These are phyloP conservation scores for Eucommia ulmoides DNA, from an alignment of 257 asterid genomes.

Conservation along the genomic window DNA sequence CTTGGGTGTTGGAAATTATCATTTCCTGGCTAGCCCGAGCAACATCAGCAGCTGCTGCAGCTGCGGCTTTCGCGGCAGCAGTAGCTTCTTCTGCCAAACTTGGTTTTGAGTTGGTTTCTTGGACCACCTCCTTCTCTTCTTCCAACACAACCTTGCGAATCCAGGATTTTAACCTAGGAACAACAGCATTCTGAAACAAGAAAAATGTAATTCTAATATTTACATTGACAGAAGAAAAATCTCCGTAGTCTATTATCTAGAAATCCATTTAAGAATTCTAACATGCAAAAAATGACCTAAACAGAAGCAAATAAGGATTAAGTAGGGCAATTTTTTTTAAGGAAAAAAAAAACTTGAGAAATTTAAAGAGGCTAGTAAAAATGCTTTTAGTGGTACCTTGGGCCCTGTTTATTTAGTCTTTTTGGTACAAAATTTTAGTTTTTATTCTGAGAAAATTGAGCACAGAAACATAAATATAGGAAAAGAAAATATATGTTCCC, in stretches of 20 bases:
- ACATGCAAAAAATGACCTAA: neutral
- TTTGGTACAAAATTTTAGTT: no score
- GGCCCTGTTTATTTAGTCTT: no score
- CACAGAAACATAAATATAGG: no score
- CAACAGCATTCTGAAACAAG: conserved; percentile 42
- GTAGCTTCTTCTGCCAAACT: conserved; percentile 77
- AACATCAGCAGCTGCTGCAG: conserved; percentile 90
- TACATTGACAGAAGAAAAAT: no score
- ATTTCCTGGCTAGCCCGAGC: conserved; percentile 93
- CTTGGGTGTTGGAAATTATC: conserved; percentile 60
- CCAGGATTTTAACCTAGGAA: conserved; percentile 91
- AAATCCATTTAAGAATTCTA: neutral
- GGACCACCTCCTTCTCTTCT: conserved; percentile 33
- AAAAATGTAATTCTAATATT: no score
- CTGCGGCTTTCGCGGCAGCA: conserved; percentile 88
- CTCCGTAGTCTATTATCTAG: neutral
- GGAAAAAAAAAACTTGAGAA: neutral
- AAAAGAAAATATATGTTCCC: no score
- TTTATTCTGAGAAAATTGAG: no score
- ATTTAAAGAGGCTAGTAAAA: no score
- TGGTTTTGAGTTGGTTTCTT: conserved; percentile 32
- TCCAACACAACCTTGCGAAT: conserved; percentile 66
- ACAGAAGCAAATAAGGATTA: neutral
- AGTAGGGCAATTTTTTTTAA: neutral
- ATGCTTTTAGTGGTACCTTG: neutral